These are phyloP conservation scores for Yarrowia sp. DNA, from an alignment of 805 yeast genomes.

Conservation along the genomic window DNA sequence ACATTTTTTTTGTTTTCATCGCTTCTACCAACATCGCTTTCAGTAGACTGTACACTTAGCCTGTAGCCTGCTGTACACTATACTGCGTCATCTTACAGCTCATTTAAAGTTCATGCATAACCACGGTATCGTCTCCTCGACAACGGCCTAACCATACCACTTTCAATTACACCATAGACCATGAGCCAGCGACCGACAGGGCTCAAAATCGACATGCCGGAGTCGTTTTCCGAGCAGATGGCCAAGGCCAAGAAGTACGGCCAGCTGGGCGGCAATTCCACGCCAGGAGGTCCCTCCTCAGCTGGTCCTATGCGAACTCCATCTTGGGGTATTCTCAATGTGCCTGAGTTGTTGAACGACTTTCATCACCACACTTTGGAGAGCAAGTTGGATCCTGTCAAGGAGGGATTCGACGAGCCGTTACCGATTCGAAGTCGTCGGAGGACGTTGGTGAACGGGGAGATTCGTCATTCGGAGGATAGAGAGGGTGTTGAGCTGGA, in stretches of 20 bases:
- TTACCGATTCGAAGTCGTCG: slow-evolving; percentile 13
- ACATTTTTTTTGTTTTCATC: no score
- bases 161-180: background rate
- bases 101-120: background rate
- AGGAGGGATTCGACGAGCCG: slow-evolving; percentile 14
- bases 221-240: slow-evolving; percentile 23
- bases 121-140: slow-evolving; percentile 5
- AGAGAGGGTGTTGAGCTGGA: slow-evolving; percentile 1
- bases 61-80: no score
- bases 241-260: slow-evolving; percentile 8
- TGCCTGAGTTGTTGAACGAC: slow-evolving; percentile 19
- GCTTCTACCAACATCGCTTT: no score
- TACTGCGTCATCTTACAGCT: background rate
- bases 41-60: no score
- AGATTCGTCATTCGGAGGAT: background rate
- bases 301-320: slow-evolving; percentile 21
- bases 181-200: slow-evolving; percentile 15
- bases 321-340: slow-evolving; percentile 22
- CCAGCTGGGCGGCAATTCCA: background rate
- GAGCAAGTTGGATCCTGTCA: slow-evolving; percentile 10
- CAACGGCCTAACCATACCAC: background rate
- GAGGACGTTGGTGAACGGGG: slow-evolving; percentile 1
- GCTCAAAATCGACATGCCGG: slow-evolving; percentile 14
- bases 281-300: background rate
- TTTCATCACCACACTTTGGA: slow-evolving; percentile 22